Evolutionary conservation across 106 monocot species (phyloP).

Genomic region (Dioscorea zingiberensis): DNA sequence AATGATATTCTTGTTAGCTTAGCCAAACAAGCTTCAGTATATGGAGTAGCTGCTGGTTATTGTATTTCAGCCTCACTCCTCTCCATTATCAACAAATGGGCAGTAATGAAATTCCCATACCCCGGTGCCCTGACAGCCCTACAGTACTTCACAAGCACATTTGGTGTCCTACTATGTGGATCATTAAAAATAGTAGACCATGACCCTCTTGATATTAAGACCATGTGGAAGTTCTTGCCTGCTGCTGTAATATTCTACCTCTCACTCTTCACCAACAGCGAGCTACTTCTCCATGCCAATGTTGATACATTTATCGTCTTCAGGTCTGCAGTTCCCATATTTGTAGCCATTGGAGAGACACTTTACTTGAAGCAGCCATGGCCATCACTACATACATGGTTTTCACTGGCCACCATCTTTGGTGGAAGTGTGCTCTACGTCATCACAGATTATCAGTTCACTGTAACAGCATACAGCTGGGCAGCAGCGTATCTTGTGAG

Average conservation of each 20-base stretch:
- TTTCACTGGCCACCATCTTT: constrained; percentile 57
- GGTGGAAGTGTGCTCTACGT: constrained; percentile 63
- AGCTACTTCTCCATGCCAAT: constrained; percentile 73
- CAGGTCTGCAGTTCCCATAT: constrained; percentile 73
- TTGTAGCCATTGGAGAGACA: constrained; percentile 74
- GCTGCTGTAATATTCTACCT: constrained; percentile 76
- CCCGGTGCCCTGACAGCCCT: constrained; percentile 70
- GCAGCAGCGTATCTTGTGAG: constrained; percentile 54
- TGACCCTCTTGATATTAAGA: constrained; percentile 33
- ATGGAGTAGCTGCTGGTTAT: constrained; percentile 81
- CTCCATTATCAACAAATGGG: constrained; percentile 91
- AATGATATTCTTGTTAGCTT: constrained; percentile 12
- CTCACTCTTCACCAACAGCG: constrained; percentile 77
- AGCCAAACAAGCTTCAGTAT: constrained; percentile 55
- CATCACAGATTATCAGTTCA: constrained; percentile 36
- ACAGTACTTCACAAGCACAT: constrained; percentile 66
- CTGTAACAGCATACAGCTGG: constrained; percentile 57
- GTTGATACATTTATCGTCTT: constrained; percentile 74
- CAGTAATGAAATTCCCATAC: constrained; percentile 84
- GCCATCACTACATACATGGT: constrained; percentile 54
- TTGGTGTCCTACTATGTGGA: constrained; percentile 53
- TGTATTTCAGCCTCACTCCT: constrained; percentile 80
- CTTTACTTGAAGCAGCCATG: constrained; percentile 67
- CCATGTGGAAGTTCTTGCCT: constrained; percentile 71
- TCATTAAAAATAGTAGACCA: constrained; percentile 44